Percentiles rank a stretch among this genome's conserved stretches.
Conservation (phyloP, 495 filamentous ascomycete genomes). For the Penicillium cinerascens region DNA sequence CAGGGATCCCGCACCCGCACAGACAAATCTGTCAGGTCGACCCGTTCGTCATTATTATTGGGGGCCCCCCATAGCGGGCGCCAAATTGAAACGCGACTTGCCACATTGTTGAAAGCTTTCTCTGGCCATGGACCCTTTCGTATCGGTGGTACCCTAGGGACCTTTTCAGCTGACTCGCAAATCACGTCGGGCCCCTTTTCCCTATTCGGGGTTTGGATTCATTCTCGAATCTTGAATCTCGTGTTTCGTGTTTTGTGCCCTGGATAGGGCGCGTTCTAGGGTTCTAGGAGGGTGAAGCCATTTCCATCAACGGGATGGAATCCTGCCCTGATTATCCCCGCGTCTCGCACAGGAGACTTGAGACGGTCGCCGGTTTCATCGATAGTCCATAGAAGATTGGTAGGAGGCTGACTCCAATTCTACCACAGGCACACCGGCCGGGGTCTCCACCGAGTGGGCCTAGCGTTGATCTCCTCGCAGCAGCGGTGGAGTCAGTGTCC, state of each 20-base stretch:
- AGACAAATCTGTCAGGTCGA: slow-evolving; percentile 11
- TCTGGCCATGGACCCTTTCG: neutral
- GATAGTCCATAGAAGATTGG: slow-evolving; percentile 9
- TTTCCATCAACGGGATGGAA: neutral
- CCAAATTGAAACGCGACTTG: slow-evolving; percentile 25
- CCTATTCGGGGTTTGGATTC: neutral
- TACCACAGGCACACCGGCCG: neutral
- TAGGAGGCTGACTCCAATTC: slow-evolving; percentile 6
- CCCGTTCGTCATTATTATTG: neutral
- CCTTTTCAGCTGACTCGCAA: neutral
- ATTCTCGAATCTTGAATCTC: neutral
- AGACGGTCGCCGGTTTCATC: slow-evolving; percentile 29
- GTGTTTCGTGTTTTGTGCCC: neutral
- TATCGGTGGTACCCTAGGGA: too few species aligned
- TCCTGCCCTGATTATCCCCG: slow-evolving; percentile 13
- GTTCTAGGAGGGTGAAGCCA: too few species aligned
- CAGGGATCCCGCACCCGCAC: slow-evolving; percentile 6
- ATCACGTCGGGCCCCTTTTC: neutral
- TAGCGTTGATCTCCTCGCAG: slow-evolving; percentile 15
- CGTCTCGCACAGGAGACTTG: slow-evolving; percentile 20
- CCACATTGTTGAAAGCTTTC: slow-evolving; percentile 11
- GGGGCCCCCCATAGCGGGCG: slow-evolving; percentile 13
- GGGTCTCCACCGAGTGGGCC: slow-evolving; percentile 1
- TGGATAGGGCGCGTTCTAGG: neutral
- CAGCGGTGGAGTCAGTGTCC: slow-evolving; percentile 4